phyloP scores from a whole-genome alignment of 1,284 basidiomycete species.

The Neotropicomus parvogracilis region DNA sequence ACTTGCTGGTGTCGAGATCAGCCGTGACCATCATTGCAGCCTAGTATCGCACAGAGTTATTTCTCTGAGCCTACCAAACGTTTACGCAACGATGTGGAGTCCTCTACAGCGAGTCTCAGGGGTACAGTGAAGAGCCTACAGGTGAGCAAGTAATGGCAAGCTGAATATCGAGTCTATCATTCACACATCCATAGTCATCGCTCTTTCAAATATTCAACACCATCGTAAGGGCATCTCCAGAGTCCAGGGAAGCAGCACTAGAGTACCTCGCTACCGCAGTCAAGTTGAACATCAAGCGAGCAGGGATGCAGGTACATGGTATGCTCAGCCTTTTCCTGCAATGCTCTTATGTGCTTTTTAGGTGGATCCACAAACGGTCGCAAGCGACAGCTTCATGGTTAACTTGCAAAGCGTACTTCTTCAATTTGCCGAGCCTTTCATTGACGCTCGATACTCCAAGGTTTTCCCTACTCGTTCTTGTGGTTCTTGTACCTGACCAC shows the following conservation, averaged over 20 bases:
- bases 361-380: constrained; percentile 83
- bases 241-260: constrained; percentile 82
- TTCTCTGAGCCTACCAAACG: constrained; percentile 84
- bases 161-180: constrained; percentile 5
- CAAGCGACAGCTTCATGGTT: constrained; percentile 91
- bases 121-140: constrained; percentile 80
- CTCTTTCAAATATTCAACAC: constrained; percentile 90
- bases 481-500: constrained; percentile 12
- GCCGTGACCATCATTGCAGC: constrained; percentile 45
- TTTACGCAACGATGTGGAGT: constrained; percentile 71
- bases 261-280: constrained; percentile 77
- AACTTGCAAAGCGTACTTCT: constrained; percentile 84
- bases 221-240: constrained; percentile 79
- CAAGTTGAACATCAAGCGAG: constrained; percentile 78
- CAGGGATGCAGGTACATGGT: constrained; percentile 75
- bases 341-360: constrained; percentile 26
- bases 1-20: neutral
- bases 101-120: constrained; percentile 78
- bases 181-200: constrained; percentile 46
- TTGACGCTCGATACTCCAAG: constrained; percentile 90
- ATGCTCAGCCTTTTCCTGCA: neutral
- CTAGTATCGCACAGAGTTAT: constrained; percentile 71
- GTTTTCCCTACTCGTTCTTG: constrained; percentile 36
- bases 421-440: constrained; percentile 93
- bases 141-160: constrained; percentile 37